Evolutionary conservation across 352 stramenopile species (phyloP).

Genomic region (Pythium brachiatum): DNA sequence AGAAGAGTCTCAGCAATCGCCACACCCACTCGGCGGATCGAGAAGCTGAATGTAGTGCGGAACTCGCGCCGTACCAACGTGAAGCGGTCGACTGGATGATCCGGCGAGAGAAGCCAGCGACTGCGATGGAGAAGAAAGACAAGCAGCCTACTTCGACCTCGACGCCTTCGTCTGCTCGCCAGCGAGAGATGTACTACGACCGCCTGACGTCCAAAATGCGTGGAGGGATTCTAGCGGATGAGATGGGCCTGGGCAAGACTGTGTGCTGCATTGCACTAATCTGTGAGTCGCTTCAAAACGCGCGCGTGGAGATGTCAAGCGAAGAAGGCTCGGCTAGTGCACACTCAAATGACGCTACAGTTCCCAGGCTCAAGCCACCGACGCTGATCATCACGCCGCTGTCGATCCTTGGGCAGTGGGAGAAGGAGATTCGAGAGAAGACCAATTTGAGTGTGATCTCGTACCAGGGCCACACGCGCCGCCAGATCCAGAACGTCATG

Average conservation of each 20-base stretch:
- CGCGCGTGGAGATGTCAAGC: constrained; percentile 31
- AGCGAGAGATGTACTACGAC: constrained; percentile 31
- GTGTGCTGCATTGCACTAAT: constrained; percentile 85
- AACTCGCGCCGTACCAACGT: constrained; percentile 81
- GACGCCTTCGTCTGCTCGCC: constrained; percentile 13
- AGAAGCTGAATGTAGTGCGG: constrained; percentile 49
- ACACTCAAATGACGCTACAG: not conserved
- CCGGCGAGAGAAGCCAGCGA: constrained; percentile 33
- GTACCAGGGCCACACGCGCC: constrained; percentile 68
- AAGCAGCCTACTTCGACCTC: constrained; percentile 22
- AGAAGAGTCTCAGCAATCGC: constrained; percentile 14
- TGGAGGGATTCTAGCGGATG: constrained; percentile 83
- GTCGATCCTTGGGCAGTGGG: constrained; percentile 86
- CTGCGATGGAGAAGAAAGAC: constrained; percentile 16
- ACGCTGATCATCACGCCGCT: constrained; percentile 81
- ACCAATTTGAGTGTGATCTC: constrained; percentile 73
- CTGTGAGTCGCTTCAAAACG: constrained; percentile 55
- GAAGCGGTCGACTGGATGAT: constrained; percentile 90
- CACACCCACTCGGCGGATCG: constrained; percentile 1
- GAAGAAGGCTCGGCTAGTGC: constrained; percentile 5
- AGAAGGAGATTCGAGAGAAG: constrained; percentile 75
- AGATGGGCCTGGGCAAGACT: constrained; percentile 91
- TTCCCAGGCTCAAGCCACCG: constrained; percentile 47
- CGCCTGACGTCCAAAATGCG: constrained; percentile 31
- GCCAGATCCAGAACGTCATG: constrained; percentile 55